Evolutionary conservation across 2,329 filamentous ascomycete species (phyloP).

Genomic region (Tolypocladium endophyticum): DNA sequence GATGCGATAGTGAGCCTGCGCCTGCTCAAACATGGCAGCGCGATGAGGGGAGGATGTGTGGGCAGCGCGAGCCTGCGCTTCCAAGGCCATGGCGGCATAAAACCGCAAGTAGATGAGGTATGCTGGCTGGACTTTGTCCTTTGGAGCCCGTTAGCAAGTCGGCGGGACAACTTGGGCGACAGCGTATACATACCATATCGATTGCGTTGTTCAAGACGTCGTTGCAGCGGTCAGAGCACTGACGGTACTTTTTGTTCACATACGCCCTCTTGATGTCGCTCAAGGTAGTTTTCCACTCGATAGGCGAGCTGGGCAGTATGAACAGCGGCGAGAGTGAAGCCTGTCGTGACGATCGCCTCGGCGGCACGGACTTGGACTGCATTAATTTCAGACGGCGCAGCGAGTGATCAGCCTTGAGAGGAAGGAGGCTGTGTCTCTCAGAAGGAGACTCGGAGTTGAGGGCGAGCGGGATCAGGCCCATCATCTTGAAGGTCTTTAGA

Average conservation of each 20-base stretch:
- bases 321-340: constrained; percentile 9
- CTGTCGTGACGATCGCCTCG: neutral
- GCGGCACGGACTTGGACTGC: constrained; percentile 4
- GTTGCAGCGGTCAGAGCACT: constrained; percentile 40
- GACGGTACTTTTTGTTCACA: constrained; percentile 36
- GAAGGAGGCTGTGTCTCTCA: constrained; percentile 1
- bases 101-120: constrained; percentile 51
- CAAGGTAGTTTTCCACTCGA: constrained; percentile 42
- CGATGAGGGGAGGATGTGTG: constrained; percentile 34
- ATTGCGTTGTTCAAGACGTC: constrained; percentile 41
- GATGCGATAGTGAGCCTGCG: constrained; percentile 38
- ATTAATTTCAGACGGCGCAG: neutral
- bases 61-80: constrained; percentile 42
- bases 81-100: constrained; percentile 50
- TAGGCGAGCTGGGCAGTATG: constrained; percentile 29
- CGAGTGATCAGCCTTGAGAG: neutral
- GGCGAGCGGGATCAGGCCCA: constrained; percentile 20
- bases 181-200: constrained; percentile 26
- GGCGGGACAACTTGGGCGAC: neutral
- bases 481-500: constrained; percentile 9
- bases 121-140: constrained; percentile 35
- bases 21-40: constrained; percentile 37
- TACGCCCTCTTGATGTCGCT: constrained; percentile 45
- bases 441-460: constrained; percentile 9
- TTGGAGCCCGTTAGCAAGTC: neutral